Evolutionary conservation across 2,329 filamentous ascomycete genomes (phyloP).

Genomic region (Fusarium verticillioides): DNA sequence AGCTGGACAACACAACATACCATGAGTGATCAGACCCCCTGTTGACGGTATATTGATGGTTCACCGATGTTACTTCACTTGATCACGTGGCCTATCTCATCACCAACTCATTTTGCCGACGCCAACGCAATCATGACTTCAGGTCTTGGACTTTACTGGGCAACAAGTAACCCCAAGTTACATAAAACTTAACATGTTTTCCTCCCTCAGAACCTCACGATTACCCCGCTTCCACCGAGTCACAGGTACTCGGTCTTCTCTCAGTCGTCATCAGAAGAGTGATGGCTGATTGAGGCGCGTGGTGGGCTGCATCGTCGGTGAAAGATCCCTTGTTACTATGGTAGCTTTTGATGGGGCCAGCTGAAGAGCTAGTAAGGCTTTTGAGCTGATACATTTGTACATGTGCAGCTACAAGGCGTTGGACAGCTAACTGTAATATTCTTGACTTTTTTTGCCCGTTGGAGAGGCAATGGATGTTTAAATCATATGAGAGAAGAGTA

Average conservation of each 20-base stretch:
- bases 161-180: background rate
- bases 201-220: background rate
- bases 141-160: background rate
- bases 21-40: background rate
- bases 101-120: background rate
- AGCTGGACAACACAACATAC: background rate
- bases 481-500: background rate
- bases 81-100: background rate
- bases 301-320: background rate
- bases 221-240: background rate
- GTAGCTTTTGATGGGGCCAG: background rate
- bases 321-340: background rate
- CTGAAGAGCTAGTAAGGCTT: background rate
- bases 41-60: background rate
- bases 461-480: background rate
- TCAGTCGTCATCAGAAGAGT: background rate
- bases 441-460: background rate
- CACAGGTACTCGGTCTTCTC: background rate
- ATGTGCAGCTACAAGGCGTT: background rate
- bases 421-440: background rate
- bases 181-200: background rate
- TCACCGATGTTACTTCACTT: background rate
- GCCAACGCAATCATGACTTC: background rate
- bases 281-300: background rate
- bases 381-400: background rate